Evolutionary conservation across 768 basidiomycete species (phyloP), one percentile per base, ranked within the genome.

Genomic region (Tubosaeta brunneosetosa): DNA sequence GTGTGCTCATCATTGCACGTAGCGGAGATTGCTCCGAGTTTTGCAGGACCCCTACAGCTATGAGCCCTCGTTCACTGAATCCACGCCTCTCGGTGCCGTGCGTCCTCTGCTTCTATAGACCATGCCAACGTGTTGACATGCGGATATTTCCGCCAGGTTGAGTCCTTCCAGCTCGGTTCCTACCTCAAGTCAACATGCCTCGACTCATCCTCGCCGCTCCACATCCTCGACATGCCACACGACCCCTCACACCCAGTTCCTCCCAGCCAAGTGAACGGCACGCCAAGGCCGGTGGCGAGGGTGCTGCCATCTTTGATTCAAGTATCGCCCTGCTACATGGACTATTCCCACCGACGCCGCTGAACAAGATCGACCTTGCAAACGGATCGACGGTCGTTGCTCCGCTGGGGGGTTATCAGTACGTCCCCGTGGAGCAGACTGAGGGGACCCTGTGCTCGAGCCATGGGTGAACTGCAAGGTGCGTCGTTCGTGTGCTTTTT

Each of bases 321-420:
- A 83, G 88, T 25, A 85, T 87, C 49, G 90, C 91, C 4, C 72
- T 91, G 47, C 73, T 90, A 40, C 92, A 94, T 64, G 90, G 91
- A 10, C 73, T 93, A 55, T 91, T 85, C 77, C 90, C 91, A 6
- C 89, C 90, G 3, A 87, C 78, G 52, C 69, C 74, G 6, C 76
- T 77, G 41, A 86, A 88, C 71, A 82, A 77, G 62, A 85, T 86
- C 51, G 75, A 74, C 9, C 82, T 94, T 22, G 89, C 91, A 8
- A 90, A 94, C 62, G 86, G 84, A 60, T 82, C 84, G 19, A 79
- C 73, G 25, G 69, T 94, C 52, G 74, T 81, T 25, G 80, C 86
- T 7, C 89, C 91, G n/a, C 78, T 93, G 26, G 82, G 83, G 8
- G 88, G 88, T 1, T 94, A 92, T 70, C 89, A 91, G 70, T 94